A percentile compares a stretch with the other conserved stretches of the same genome.
Conservation (phyloP, 306 rosid genomes). For the Acacia acuminata region DNA sequence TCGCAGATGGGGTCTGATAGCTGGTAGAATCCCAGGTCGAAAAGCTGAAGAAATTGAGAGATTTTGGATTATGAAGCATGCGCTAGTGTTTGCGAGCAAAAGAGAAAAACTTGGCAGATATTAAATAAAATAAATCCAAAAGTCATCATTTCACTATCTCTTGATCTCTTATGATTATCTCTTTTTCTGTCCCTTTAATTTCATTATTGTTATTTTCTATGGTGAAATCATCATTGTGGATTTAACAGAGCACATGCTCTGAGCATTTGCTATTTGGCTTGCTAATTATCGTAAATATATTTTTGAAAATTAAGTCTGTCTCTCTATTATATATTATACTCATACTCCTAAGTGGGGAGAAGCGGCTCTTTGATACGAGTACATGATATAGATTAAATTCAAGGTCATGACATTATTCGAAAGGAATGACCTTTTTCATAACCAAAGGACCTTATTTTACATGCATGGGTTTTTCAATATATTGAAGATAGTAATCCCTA, state of each 20-base stretch:
- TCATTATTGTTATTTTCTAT: neutral
- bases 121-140: neutral
- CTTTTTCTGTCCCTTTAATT: neutral
- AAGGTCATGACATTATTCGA: too few species aligned
- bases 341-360: too few species aligned
- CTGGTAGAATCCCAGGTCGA: neutral
- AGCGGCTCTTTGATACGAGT: too few species aligned
- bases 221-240: neutral
- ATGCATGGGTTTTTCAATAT: neutral
- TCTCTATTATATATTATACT: too few species aligned
- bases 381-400: too few species aligned
- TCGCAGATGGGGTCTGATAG: neutral
- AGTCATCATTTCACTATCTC: neutral
- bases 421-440: neutral
- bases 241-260: neutral
- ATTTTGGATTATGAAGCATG: conserved; percentile 6
- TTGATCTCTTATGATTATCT: neutral
- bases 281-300: neutral
- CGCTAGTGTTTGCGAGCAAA: neutral
- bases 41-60: conserved; percentile 14
- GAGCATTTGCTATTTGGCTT: neutral
- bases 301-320: too few species aligned
- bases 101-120: neutral
- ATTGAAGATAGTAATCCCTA: neutral
- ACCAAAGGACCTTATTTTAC: neutral